Conservation (phyloP, 305 asterid species). For the Solanum hybrid region DNA sequence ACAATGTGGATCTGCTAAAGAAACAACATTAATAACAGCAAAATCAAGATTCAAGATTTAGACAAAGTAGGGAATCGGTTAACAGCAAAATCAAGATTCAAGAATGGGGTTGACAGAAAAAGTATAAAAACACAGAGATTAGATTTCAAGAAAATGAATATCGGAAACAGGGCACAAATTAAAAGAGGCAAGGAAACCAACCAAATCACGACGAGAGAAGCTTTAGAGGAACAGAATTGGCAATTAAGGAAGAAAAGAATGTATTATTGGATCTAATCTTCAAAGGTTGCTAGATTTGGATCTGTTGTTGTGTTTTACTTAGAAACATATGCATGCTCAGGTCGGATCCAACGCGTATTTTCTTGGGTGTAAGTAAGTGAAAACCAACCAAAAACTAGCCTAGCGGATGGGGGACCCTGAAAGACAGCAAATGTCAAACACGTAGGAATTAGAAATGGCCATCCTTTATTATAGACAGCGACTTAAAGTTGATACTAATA, state of each 20-base stretch:
- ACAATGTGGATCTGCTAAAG: not conserved
- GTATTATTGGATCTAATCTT: not conserved
- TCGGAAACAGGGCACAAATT: not conserved
- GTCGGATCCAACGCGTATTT: not conserved
- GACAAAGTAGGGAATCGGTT: not conserved
- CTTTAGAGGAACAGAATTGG: not conserved
- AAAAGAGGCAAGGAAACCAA: not conserved
- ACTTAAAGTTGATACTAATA: not conserved
- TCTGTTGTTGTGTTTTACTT: not conserved
- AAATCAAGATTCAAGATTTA: not conserved
- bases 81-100: not conserved
- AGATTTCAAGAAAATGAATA: not conserved
- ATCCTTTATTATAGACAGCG: not conserved
- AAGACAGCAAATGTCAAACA: constrained; percentile 7
- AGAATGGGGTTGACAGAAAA: not conserved
- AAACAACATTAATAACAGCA: not conserved
- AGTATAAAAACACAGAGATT: not conserved
- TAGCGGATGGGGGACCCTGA: not conserved
- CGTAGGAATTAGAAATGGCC: not conserved
- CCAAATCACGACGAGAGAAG: not conserved
- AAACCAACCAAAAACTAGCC: not conserved
- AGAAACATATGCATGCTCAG: not conserved
- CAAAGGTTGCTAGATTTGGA: not conserved
- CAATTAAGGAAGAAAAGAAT: not conserved
- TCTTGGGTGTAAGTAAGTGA: not conserved